A percentile compares a stretch with the other conserved stretches of the same genome.
These are phyloP conservation scores for Populus davidiana DNA, from an alignment of 345 rosid genomes.

Conservation along the genomic window DNA sequence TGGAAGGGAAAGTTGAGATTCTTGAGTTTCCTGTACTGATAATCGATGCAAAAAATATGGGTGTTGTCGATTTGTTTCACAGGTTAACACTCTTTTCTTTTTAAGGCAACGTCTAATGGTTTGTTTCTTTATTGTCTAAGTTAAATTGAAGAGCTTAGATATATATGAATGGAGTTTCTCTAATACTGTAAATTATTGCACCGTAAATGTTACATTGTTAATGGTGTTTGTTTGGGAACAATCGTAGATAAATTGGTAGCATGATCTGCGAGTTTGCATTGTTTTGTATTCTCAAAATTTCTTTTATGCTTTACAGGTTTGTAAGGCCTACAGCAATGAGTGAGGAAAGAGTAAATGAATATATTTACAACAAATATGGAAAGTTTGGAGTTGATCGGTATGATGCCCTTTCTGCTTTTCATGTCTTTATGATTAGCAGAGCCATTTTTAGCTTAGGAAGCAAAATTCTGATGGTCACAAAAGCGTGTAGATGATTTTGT, in stretches of 20 bases:
- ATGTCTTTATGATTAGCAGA: not conserved
- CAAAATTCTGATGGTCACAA: not conserved
- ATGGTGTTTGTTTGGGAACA: not conserved
- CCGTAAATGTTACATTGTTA: not conserved
- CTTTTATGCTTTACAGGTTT: constrained; percentile 46
- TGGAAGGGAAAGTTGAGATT: constrained; percentile 90
- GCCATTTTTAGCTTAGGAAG: not conserved
- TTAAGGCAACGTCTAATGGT: not conserved
- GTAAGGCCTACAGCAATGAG: constrained; percentile 82
- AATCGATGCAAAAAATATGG: constrained; percentile 65
- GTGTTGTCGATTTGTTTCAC: constrained; percentile 75
- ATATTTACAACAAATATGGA: constrained; percentile 82
- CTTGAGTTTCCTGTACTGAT: constrained; percentile 87
- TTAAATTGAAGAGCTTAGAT: not conserved
- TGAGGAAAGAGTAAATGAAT: constrained; percentile 63
- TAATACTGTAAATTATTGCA: not conserved
- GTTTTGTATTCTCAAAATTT: not conserved
- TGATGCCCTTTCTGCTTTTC: constrained; percentile 16
- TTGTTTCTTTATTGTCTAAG: not conserved
- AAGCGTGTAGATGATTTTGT: not conserved
- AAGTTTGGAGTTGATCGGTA: constrained; percentile 90
- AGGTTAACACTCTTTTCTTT: constrained; percentile 43
- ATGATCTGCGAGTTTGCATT: not conserved
- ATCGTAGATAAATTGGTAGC: not conserved
- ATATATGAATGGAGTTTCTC: not conserved